Conservation (phyloP, 225 moss, liverwort and hornwort genomes). For the Sphagnum tenellum region DNA sequence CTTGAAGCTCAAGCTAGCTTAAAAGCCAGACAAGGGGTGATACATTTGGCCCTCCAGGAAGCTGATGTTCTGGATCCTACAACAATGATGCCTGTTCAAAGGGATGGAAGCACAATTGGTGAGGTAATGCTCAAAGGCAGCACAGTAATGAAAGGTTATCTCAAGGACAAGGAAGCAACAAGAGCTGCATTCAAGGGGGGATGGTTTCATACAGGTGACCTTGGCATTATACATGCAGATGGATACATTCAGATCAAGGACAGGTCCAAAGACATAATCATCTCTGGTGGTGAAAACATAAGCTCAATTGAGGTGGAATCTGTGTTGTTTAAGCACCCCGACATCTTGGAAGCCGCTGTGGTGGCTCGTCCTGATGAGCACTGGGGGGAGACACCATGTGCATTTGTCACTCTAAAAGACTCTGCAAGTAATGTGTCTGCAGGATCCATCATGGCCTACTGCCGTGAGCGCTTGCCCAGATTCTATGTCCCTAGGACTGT, state of each 20-base stretch:
- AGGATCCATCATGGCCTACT: slow-evolving; percentile 17
- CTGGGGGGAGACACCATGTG: slow-evolving; percentile 43
- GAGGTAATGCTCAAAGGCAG: slow-evolving; percentile 67
- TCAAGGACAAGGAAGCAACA: slow-evolving; percentile 52
- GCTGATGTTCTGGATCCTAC: slow-evolving; percentile 51
- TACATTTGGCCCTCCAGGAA: slow-evolving; percentile 34
- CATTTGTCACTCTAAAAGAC: slow-evolving; percentile 21
- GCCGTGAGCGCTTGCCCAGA: slow-evolving; percentile 12
- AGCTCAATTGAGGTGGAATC: slow-evolving; percentile 82
- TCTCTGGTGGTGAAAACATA: slow-evolving; percentile 81
- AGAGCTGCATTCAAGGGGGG: slow-evolving; percentile 52
- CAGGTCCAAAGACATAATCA: slow-evolving; percentile 72
- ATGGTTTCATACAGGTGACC: slow-evolving; percentile 85
- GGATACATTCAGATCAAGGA: slow-evolving; percentile 77
- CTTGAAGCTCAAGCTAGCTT: slow-evolving; percentile 26
- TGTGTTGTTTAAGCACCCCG: slow-evolving; percentile 50
- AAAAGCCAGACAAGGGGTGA: slow-evolving; percentile 80
- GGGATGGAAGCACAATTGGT: slow-evolving; percentile 58
- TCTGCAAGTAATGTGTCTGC: slow-evolving; percentile 8
- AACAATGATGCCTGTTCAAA: slow-evolving; percentile 52
- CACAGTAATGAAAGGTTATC: slow-evolving; percentile 73
- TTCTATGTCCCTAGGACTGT: slow-evolving; percentile 23
- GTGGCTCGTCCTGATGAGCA: slow-evolving; percentile 54
- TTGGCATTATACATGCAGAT: slow-evolving; percentile 65
- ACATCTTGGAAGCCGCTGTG: slow-evolving; percentile 63